Evolutionary conservation across 2,329 filamentous ascomycete species (phyloP).

Genomic region (Fusarium verrucosum): DNA sequence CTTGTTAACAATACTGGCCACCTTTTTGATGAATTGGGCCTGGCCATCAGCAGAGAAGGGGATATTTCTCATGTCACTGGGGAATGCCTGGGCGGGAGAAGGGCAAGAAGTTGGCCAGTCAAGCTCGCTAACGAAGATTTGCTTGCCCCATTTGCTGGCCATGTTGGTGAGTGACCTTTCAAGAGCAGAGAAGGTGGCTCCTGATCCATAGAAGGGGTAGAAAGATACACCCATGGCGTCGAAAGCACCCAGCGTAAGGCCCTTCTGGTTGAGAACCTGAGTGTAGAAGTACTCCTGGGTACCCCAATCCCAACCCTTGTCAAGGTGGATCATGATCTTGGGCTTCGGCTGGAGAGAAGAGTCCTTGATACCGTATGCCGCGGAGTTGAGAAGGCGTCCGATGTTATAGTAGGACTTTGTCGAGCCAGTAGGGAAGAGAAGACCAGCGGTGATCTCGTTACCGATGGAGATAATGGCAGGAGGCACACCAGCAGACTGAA

Average conservation of each 20-base stretch:
- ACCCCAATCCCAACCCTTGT: constrained; percentile 78
- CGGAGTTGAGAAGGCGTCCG: constrained; percentile 70
- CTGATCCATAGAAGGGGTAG: constrained; percentile 74
- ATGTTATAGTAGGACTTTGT: constrained; percentile 67
- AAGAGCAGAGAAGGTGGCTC: constrained; percentile 67
- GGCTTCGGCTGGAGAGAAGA: constrained; percentile 65
- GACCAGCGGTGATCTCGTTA: constrained; percentile 75
- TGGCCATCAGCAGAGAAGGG: constrained; percentile 72
- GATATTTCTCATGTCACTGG: constrained; percentile 66
- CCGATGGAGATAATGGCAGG: constrained; percentile 74
- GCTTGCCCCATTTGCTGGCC: constrained; percentile 69
- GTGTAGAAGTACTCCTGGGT: constrained; percentile 74
- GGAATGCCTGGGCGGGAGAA: constrained; percentile 66
- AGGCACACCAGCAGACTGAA: constrained; percentile 63
- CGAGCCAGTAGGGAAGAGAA: constrained; percentile 70
- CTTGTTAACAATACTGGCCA: constrained; percentile 64
- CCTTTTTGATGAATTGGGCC: constrained; percentile 65
- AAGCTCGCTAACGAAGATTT: constrained; percentile 74
- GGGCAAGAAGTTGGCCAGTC: constrained; percentile 75
- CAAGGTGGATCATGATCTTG: constrained; percentile 78
- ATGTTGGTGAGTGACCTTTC: constrained; percentile 66
- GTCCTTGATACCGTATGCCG: constrained; percentile 71
- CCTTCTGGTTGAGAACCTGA: constrained; percentile 60
- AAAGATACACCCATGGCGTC: constrained; percentile 78
- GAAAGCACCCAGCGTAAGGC: constrained; percentile 64